These are phyloP conservation scores for Fomitopsis palustris DNA, from an alignment of 1,284 basidiomycete species.

Conservation along the genomic window DNA sequence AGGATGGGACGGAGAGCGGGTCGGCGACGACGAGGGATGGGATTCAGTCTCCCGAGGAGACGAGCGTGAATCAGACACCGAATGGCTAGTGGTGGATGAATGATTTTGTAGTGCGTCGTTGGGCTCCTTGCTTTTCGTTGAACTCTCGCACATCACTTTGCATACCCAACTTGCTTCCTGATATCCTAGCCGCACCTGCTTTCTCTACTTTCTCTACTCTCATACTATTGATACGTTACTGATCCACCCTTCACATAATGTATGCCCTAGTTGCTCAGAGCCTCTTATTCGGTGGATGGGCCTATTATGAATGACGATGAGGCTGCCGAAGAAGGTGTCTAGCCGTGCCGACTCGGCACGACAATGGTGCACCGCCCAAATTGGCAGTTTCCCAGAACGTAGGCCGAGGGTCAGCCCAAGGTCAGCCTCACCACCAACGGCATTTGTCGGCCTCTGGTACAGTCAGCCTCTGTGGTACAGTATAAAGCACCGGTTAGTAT, in stretches of 20 bases:
- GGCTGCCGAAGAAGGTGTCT: no score
- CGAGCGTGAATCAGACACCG: constrained; percentile 76
- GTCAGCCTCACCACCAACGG: constrained; percentile 1
- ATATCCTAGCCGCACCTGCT: constrained; percentile 15
- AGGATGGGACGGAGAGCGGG: constrained; percentile 45
- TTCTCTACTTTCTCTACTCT: constrained; percentile 1
- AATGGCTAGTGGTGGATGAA: constrained; percentile 77
- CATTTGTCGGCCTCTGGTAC: not conserved
- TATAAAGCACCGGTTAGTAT: not conserved
- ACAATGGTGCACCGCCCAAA: not conserved
- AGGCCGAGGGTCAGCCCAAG: not conserved
- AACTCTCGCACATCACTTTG: constrained; percentile 15
- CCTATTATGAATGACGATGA: no score
- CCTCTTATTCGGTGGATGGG: not conserved
- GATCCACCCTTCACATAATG: not conserved
- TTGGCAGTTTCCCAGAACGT: not conserved
- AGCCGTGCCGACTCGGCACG: not conserved
- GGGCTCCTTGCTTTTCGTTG: constrained; percentile 9
- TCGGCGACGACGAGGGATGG: constrained; percentile 65
- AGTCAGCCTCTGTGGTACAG: not conserved
- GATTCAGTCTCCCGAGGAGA: constrained; percentile 62
- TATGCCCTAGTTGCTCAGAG: not conserved
- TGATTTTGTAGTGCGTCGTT: constrained; percentile 20
- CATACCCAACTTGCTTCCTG: constrained; percentile 27
- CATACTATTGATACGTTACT: not conserved